These are phyloP conservation scores for Globisporangium acanthophoron DNA, from an alignment of 352 stramenopile species.

Conservation along the genomic window DNA sequence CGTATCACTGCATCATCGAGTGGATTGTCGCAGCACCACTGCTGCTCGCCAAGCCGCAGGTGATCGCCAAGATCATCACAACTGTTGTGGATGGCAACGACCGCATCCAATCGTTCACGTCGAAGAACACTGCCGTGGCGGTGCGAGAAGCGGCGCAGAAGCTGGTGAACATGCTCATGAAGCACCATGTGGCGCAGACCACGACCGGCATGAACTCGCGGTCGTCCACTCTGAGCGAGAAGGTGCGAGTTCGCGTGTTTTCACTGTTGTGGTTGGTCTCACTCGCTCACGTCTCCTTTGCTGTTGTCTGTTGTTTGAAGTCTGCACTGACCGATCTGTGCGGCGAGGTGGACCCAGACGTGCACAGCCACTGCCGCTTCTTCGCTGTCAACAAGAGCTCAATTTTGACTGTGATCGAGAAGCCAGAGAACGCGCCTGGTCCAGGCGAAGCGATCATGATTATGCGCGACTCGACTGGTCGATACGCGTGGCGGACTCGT, in stretches of 20 bases:
- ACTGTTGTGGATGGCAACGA: conserved; percentile 78
- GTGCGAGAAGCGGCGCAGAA: conserved; percentile 74
- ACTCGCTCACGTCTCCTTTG: neutral
- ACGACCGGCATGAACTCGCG: conserved; percentile 35
- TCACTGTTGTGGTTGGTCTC: neutral
- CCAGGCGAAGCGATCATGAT: conserved; percentile 64
- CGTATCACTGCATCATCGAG: conserved; percentile 80
- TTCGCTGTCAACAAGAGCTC: conserved; percentile 80
- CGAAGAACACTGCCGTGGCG: conserved; percentile 38
- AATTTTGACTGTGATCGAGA: conserved; percentile 78
- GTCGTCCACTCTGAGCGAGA: conserved; percentile 53
- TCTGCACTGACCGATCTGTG: conserved; percentile 54
- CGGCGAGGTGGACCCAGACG: conserved; percentile 30
- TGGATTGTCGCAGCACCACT: conserved; percentile 77
- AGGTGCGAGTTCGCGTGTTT: conserved; percentile 21
- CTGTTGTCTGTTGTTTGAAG: conserved; percentile 18
- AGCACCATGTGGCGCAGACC: conserved; percentile 73
- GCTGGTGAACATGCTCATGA: conserved; percentile 83
- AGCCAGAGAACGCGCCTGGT: conserved; percentile 35
- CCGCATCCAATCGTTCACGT: conserved; percentile 55
- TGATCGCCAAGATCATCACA: conserved; percentile 77
- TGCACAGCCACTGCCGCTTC: conserved; percentile 61
- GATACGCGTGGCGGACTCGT: conserved; percentile 78
- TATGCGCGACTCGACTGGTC: conserved; percentile 68
- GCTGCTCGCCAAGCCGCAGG: conserved; percentile 63